Base-by-base conservation (phyloP, 208 protist genomes). In the Crithidia fasciculata region DNA sequence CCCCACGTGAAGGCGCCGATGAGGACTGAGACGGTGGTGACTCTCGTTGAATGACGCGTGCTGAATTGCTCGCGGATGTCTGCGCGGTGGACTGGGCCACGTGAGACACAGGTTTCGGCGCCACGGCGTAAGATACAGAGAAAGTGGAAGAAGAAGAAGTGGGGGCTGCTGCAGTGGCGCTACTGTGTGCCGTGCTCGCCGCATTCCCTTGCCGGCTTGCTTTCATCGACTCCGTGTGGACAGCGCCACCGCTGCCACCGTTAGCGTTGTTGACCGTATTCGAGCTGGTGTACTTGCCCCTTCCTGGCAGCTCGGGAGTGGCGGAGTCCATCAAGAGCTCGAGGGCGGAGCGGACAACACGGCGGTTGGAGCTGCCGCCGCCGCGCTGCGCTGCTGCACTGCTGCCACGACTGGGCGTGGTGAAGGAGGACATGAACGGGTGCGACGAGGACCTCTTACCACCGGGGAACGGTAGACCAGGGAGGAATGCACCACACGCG, bases 271-370 rank as follows among this genome's bases (percentile, higher is more conserved):
- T 28, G 28, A 2, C 1, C 1, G 28, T 55, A 56, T 39, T 12
- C 4, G 4, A 28, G 12, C 36, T 68, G 28, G 28, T 8, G 40
- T 16, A 36, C 43, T 36, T 28, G 39, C 43, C 39, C 3, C 43
- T 8, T n/a, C 45, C 55, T 8, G 43, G 44, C 10, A 89, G 61
- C 6, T 90, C 86, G 6, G 90, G 90, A 6, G 90, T 86, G 8
- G 84, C 65, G 2, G 83, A 85, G 4, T 92, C 85, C 58, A 85
- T 75, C 45, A 95, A 67, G 44, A 80, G 55, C 74, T 95, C 90
- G 10, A 95, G 76, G 0, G 90, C 90, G 9, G 90, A 95, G 36
- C 87, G 90, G n/a, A 92, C 81, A 10, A 92, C 85, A 13, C 87
- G 86, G 16, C 80, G 76, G 28, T 78, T 66, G 52, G 74, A 84